A percentile compares a stretch with the other conserved stretches of the same genome.
Evolutionary conservation across 208 protist species (phyloP).

Genomic region (Jaenimonas drosophilae): DNA sequence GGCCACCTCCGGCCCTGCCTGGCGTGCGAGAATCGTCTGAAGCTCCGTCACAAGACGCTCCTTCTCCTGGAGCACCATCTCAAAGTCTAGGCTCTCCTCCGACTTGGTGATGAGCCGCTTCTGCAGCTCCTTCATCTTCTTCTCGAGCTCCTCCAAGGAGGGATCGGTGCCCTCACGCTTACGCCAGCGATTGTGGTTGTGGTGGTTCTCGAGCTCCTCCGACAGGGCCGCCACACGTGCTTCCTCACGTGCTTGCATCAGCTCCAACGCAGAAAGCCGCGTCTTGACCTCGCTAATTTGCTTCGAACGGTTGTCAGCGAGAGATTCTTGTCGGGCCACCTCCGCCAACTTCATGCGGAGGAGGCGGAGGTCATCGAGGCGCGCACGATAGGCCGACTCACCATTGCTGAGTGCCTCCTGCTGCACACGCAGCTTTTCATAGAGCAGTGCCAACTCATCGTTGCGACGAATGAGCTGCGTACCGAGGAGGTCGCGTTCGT

Average conservation of each 20-base stretch:
- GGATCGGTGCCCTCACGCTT: slow-evolving; percentile 93
- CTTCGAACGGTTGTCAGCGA: slow-evolving; percentile 86
- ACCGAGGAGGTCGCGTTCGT: slow-evolving; percentile 93
- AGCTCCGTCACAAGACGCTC: slow-evolving; percentile 93
- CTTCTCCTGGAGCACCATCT: slow-evolving; percentile 93
- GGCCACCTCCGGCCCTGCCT: slow-evolving; percentile 92
- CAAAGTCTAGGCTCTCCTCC: slow-evolving; percentile 94
- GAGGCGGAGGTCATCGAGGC: slow-evolving; percentile 63
- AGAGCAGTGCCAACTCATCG: slow-evolving; percentile 96
- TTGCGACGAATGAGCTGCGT: slow-evolving; percentile 97
- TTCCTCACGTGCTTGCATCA: slow-evolving; percentile 50
- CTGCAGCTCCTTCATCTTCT: slow-evolving; percentile 94
- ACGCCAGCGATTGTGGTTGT: slow-evolving; percentile 87
- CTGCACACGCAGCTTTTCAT: slow-evolving; percentile 97
- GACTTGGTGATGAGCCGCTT: slow-evolving; percentile 95
- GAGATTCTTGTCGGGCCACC: slow-evolving; percentile 71
- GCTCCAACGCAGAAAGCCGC: slow-evolving; percentile 27
- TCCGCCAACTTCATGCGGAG: slow-evolving; percentile 77
- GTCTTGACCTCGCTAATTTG: slow-evolving; percentile 41
- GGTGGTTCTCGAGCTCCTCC: slow-evolving; percentile 95
- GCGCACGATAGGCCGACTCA: slow-evolving; percentile 91
- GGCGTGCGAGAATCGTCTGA: slow-evolving; percentile 90
- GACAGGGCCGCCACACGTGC: slow-evolving; percentile 87
- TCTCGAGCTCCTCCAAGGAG: slow-evolving; percentile 86
- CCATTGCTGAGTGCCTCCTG: slow-evolving; percentile 91